Base-by-base conservation (phyloP, 345 rosid species). In the Alliaria petiolata region DNA sequence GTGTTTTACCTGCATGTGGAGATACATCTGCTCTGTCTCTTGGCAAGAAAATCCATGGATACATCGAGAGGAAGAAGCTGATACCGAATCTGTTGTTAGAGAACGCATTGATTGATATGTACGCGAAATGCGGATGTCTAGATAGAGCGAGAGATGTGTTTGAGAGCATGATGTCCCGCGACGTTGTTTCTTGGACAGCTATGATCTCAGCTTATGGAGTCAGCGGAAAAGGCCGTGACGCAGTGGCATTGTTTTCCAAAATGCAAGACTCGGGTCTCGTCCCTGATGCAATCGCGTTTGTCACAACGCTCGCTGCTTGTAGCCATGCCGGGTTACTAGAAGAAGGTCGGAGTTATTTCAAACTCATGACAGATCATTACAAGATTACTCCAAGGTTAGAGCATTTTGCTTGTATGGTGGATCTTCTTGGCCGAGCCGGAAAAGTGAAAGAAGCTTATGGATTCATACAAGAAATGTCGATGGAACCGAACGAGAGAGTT, bases 351-450 rank as follows among this genome's bases (percentile, higher is more conserved):
- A 57, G 79, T 65, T 65, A 33, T 65, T 90, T 82, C 60, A 79
- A 76, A 60, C 76, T 83, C 72, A 90, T 90, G 89, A 62, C 80
- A 28, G 72, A 81, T 13, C 71, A 56, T 57, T 81, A 82, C 70
- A 82, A 75, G 63, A 81, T 87, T 46, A 44, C 14, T 66, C 93
- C 89, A 7, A 78, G 78, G 65, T 53, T 90, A 69, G 93, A 90
- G 76, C 96, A 90, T 69, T 87, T 81, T 60, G 82, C 88, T 58
- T 87, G 96, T 74, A 77, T 90, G 86, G 96, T 89, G 3, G 93
- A 89, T 82, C 77, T 89, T 44, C 67, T 87, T 59, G 91, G 96
- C 59, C 81, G 93, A 53, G 84, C 88, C 0, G 93, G 91, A 40
- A 65, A 79, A 76, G 72, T 87, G 56, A 78, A 87, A 44, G 88